Percentiles rank a stretch among this genome's conserved stretches.
Evolutionary conservation across 495 filamentous ascomycete species (phyloP).

Genomic region (Tetracladium marchalianum): DNA sequence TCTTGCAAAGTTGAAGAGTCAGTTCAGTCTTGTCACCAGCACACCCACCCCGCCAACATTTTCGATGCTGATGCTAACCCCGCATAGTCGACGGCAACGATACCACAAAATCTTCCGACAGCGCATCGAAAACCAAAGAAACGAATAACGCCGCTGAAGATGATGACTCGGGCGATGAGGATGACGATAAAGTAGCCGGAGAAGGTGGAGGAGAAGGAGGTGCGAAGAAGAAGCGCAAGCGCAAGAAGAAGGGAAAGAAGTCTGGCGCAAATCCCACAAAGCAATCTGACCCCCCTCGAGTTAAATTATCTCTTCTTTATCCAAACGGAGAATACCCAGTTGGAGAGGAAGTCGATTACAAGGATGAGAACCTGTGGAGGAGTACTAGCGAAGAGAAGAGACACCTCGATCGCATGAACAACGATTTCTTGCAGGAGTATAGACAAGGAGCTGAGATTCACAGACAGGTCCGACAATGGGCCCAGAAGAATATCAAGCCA

Average conservation of each 20-base stretch:
- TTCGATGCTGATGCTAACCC: constrained; percentile 9
- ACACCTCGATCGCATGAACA: constrained; percentile 73
- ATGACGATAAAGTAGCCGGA: constrained; percentile 27
- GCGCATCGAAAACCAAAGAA: constrained; percentile 33
- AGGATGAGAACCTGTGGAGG: constrained; percentile 68
- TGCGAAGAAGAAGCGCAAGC: constrained; percentile 52
- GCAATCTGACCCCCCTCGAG: constrained; percentile 70
- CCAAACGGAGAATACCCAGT: constrained; percentile 63
- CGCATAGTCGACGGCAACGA: constrained; percentile 12
- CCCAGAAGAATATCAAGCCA: constrained; percentile 70
- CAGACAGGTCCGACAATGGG: constrained; percentile 78
- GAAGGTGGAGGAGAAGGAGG: constrained; percentile 28
- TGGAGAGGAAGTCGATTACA: constrained; percentile 71
- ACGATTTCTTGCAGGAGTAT: constrained; percentile 77
- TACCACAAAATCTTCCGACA: constrained; percentile 20
- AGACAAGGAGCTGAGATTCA: constrained; percentile 82
- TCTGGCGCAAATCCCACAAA: constrained; percentile 67
- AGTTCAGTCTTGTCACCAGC: constrained; percentile 8
- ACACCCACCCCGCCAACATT: constrained; percentile 14
- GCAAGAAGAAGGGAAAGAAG: constrained; percentile 72
- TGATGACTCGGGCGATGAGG: constrained; percentile 61
- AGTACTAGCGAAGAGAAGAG: constrained; percentile 84
- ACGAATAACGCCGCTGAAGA: constrained; percentile 41
- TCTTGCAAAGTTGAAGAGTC: constrained; percentile 42
- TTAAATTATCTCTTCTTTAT: constrained; percentile 67